Evolutionary conservation across 1,284 basidiomycete species (phyloP), one percentile per base, ranked within the genome.

Genomic region (Naganishia sp.): DNA sequence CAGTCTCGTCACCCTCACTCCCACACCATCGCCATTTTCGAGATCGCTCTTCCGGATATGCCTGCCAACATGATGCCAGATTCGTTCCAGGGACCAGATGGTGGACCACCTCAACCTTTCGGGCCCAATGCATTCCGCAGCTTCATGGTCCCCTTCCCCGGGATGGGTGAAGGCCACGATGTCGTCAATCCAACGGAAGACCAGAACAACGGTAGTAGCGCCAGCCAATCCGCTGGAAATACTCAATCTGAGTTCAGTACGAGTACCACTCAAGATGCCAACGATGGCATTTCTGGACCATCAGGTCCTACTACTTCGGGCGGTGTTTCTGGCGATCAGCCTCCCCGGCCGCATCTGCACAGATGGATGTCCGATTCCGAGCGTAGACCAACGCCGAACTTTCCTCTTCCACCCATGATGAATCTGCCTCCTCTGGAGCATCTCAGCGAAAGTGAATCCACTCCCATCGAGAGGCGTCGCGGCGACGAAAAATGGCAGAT

Each of bases 401-500:
- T 28, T 21, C 48, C 46, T 10, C 48, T 36, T 13, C 42, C 11
- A 28, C 48, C 33, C 15, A 31, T 9, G 16, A 18, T n/a, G 39
- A 59, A 48, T 11, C 5, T 7, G 44, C 39, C 10, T n/a, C 43
- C 45, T 13, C 23, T 21, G 55, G 18, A 13, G 9, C 45, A 39
- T n/a, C 31, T 33, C 25, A 6, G 36, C 28, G 49, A 43, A 23
- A 23, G 42, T 15, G 46, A 52, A 28, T 9, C 36, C 5, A 33
- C 59, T 21, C 48, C 48, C 15, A 39, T 61, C 16, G 59, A 61
- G 43, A 36, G 59, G 28, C 48, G 48, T 28, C 59, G 59, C 16
- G 59, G 53, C 9, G 60, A 60, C 36, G 45, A 49, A n/a, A 28
- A 28, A n/a, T 67, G 65, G 65, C 43, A 63, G 6, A n/a, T 50